Conservation (phyloP, 2,329 filamentous ascomycete genomes). For the Pseudogymnoascus sp. region DNA sequence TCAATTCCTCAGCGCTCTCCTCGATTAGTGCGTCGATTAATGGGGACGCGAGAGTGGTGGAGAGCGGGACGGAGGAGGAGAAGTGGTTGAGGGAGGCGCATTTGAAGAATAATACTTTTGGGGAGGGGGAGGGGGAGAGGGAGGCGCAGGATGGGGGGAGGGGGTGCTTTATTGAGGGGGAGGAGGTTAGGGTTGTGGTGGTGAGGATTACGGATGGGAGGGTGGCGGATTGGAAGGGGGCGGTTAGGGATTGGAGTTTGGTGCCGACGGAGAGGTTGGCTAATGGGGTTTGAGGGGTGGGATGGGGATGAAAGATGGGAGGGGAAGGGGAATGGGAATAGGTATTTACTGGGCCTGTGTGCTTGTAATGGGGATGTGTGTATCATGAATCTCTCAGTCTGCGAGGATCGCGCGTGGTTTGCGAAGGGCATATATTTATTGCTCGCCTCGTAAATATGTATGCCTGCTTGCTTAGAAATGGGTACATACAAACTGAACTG, state of each 20-base stretch:
- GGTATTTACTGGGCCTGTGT: neutral
- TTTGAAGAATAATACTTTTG: constrained; percentile 86
- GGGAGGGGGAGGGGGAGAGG: constrained; percentile 41
- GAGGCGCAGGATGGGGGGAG: constrained; percentile 41
- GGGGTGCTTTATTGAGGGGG: constrained; percentile 66
- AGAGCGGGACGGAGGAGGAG: constrained; percentile 71
- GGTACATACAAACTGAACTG: constrained; percentile 3
- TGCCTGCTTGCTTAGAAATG: constrained; percentile 2
- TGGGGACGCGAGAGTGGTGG: constrained; percentile 69
- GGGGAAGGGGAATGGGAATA: neutral
- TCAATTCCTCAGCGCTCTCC: constrained; percentile 82
- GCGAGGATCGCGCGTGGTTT: neutral
- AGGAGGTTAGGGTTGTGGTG: constrained; percentile 79
- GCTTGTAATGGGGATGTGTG: neutral
- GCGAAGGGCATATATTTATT: neutral
- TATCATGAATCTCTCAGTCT: neutral
- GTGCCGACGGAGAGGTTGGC: constrained; percentile 16
- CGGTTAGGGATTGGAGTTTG: constrained; percentile 66
- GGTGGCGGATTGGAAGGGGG: constrained; percentile 93
- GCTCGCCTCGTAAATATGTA: neutral
- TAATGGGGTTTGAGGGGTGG: constrained; percentile 22
- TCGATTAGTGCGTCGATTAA: constrained; percentile 92
- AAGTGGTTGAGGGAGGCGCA: constrained; percentile 74
- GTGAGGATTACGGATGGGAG: constrained; percentile 77
- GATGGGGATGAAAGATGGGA: too few species aligned